A percentile compares a stretch with the other conserved stretches of the same genome.
Evolutionary conservation across 305 asterid species (phyloP).

Genomic region (Fraxinus albicans): DNA sequence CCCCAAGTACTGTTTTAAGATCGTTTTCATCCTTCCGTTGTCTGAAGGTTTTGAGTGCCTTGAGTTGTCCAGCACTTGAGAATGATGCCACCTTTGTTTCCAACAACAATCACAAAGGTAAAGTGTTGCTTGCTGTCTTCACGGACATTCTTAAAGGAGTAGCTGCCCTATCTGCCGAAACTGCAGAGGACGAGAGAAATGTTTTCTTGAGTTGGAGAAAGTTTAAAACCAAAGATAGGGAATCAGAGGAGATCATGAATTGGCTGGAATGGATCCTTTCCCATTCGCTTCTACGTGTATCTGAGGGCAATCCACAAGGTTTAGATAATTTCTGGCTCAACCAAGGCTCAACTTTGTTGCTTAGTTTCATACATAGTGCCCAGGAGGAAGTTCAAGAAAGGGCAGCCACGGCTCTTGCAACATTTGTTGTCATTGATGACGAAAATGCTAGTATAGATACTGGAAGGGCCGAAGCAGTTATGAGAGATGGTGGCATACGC

Average conservation of each 20-base stretch:
- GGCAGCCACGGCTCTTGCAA: slow-evolving; percentile 89
- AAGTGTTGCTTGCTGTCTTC: slow-evolving; percentile 61
- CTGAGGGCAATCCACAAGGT: slow-evolving; percentile 75
- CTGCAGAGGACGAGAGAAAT: slow-evolving; percentile 46
- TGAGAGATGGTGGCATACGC: slow-evolving; percentile 70
- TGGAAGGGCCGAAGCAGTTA: slow-evolving; percentile 80
- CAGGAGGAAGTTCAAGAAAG: slow-evolving; percentile 93
- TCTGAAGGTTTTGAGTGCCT: slow-evolving; percentile 76
- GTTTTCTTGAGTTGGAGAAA: slow-evolving; percentile 57
- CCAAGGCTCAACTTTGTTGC: slow-evolving; percentile 72
- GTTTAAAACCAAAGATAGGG: slow-evolving; percentile 39
- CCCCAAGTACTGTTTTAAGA: slow-evolving; percentile 47
- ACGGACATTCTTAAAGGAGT: slow-evolving; percentile 64
- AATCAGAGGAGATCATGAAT: slow-evolving; percentile 52
- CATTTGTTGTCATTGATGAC: slow-evolving; percentile 80
- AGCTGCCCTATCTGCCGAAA: slow-evolving; percentile 55
- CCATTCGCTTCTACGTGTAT: slow-evolving; percentile 76
- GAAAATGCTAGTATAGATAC: slow-evolving; percentile 77
- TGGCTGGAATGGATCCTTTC: slow-evolving; percentile 89
- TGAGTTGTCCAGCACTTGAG: slow-evolving; percentile 66
- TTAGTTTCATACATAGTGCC: slow-evolving; percentile 72
- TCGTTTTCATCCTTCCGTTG: slow-evolving; percentile 53
- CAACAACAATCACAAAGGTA: slow-evolving; percentile 57
- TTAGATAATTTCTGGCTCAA: slow-evolving; percentile 82
- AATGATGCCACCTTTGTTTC: slow-evolving; percentile 55